A percentile compares a stretch with the other conserved stretches of the same genome.
Conservation (phyloP, 176 grass and related monocot species). For the Tillandsia fasciculata region DNA sequence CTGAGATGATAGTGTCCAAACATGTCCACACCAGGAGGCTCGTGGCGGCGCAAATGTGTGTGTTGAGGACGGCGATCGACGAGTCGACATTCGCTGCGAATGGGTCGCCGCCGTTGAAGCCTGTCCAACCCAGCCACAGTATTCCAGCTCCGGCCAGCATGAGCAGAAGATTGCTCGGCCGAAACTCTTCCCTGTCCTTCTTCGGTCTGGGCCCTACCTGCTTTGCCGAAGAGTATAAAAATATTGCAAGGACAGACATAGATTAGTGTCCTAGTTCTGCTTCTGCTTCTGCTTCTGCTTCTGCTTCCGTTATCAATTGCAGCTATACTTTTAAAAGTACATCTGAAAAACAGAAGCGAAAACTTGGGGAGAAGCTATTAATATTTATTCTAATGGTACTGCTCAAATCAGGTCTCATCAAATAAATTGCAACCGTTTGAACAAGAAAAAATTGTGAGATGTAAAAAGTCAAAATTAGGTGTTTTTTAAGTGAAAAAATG, state of each 20-base stretch:
- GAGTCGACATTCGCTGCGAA: slow-evolving; percentile 28
- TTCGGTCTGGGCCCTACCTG: slow-evolving; percentile 37
- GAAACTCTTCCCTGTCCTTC: slow-evolving; percentile 10
- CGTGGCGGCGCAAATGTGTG: slow-evolving; percentile 33
- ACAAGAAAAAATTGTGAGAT: too few relatives aligned
- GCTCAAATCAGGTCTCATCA: too few relatives aligned
- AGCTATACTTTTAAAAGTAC: too few relatives aligned
- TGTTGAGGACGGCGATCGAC: slow-evolving; percentile 41
- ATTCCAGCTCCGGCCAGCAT: slow-evolving; percentile 31
- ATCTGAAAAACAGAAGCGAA: too few relatives aligned
- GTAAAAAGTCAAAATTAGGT: too few relatives aligned
- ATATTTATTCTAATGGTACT: too few relatives aligned
- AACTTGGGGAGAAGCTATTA: too few relatives aligned
- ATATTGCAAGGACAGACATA: not conserved
- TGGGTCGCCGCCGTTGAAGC: slow-evolving; percentile 44
- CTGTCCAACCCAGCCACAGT: slow-evolving; percentile 40
- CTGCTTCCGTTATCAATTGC: too few relatives aligned
- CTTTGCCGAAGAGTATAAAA: not conserved
- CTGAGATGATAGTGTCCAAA: slow-evolving; percentile 23
- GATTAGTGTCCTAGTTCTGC: too few relatives aligned
- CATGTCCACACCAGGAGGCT: slow-evolving; percentile 39
- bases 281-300: too few relatives aligned
- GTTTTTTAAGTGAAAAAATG: too few relatives aligned
- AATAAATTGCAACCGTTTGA: too few relatives aligned
- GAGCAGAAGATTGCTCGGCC: slow-evolving; percentile 26